Evolutionary conservation across 352 stramenopile species (phyloP).

Genomic region (Phytophthora multivora): DNA sequence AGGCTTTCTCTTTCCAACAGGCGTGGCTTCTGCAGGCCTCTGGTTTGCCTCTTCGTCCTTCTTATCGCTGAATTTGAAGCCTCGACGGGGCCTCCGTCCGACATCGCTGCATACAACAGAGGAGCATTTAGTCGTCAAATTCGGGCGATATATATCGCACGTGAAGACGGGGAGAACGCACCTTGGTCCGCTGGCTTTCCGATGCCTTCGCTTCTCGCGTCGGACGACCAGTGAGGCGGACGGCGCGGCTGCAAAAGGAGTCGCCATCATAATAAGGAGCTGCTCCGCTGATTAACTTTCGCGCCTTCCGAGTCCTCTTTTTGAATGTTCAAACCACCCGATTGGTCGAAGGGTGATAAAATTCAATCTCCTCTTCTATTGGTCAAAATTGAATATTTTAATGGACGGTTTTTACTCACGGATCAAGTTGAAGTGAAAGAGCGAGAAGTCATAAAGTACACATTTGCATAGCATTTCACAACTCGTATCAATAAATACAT

Average conservation of each 20-base stretch:
- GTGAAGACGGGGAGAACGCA: slow-evolving; percentile 10
- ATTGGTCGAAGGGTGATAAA: slow-evolving; percentile 26
- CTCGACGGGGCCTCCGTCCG: slow-evolving; percentile 37
- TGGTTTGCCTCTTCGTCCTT: slow-evolving; percentile 27
- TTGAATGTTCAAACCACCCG: slow-evolving; percentile 36
- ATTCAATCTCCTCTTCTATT: slow-evolving; percentile 7
- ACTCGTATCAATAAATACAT: slow-evolving; percentile 35
- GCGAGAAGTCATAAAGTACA: slow-evolving; percentile 13
- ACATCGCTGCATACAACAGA: slow-evolving; percentile 16
- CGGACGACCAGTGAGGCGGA: slow-evolving; percentile 63
- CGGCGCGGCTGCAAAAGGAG: slow-evolving; percentile 32
- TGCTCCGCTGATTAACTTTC: slow-evolving; percentile 14
- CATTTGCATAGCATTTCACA: slow-evolving; percentile 11
- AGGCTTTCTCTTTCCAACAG: slow-evolving; percentile 27
- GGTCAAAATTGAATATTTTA: slow-evolving; percentile 1
- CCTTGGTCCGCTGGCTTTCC: slow-evolving; percentile 39
- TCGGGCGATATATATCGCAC: neutral
- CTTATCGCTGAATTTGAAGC: slow-evolving; percentile 65
- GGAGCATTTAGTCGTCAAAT: neutral
- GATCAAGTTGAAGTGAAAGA: slow-evolving; percentile 5
- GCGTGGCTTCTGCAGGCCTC: slow-evolving; percentile 30
- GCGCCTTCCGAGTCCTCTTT: slow-evolving; percentile 20
- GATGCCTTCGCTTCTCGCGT: slow-evolving; percentile 58
- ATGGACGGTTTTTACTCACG: neutral
- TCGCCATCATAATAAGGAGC: slow-evolving; percentile 34